phyloP scores from a whole-genome alignment of 2,329 filamentous ascomycete genomes.

The Exophiala spinifera region DNA sequence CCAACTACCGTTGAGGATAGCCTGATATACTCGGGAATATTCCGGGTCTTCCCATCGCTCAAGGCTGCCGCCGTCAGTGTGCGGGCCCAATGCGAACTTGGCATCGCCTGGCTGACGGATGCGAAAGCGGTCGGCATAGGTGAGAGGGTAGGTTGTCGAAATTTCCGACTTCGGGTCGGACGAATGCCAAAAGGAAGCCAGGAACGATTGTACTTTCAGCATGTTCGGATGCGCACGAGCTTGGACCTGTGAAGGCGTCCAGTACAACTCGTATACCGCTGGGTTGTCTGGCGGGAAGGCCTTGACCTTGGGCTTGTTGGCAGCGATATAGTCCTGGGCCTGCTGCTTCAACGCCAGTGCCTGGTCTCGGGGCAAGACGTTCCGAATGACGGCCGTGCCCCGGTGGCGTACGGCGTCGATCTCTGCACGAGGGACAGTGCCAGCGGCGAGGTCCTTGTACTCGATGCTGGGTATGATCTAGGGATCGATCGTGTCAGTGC shows the following conservation, averaged over 20 bases:
- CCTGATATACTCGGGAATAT: constrained; percentile 70
- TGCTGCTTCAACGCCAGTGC: constrained; percentile 64
- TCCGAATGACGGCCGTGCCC: constrained; percentile 62
- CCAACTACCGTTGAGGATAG: constrained; percentile 72
- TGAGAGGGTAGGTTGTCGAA: constrained; percentile 58
- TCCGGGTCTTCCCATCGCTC: constrained; percentile 71
- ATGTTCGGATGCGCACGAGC: constrained; percentile 66
- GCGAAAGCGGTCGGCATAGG: constrained; percentile 69
- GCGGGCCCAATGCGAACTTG: constrained; percentile 68
- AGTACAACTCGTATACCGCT: constrained; percentile 73
- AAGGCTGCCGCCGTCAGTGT: constrained; percentile 70
- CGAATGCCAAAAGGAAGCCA: constrained; percentile 64
- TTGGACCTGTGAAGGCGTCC: constrained; percentile 65
- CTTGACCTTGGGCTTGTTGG: constrained; percentile 52
- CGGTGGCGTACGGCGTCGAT: constrained; percentile 57
- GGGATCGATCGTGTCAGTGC: not conserved
- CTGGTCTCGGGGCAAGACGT: constrained; percentile 61
- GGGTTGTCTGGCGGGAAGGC: constrained; percentile 66
- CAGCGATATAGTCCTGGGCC: constrained; percentile 61
- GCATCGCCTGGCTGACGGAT: constrained; percentile 70
- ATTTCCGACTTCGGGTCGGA: constrained; percentile 41
- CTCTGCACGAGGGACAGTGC: constrained; percentile 35
- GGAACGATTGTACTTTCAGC: constrained; percentile 57
- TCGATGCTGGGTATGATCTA: constrained; percentile 44
- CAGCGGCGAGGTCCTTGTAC: constrained; percentile 40